Percentiles rank a stretch among this genome's conserved stretches.
Conservation (phyloP, 306 rosid species). For the Quercus gilva region DNA sequence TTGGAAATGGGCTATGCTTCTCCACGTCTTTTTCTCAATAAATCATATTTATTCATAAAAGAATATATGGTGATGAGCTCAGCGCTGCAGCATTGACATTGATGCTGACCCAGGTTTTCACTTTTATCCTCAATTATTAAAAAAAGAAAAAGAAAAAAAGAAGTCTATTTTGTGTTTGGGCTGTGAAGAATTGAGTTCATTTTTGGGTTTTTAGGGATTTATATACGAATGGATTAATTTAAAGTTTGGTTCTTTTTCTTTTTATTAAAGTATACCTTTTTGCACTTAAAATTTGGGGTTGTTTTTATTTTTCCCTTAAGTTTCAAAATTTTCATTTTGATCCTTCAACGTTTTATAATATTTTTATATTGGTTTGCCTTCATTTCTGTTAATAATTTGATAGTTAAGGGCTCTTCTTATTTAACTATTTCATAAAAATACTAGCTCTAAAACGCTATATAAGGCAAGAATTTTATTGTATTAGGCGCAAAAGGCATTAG, state of each 20-base stretch:
- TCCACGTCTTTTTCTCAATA: too few relatives aligned
- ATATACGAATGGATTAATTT: neutral
- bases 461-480: neutral
- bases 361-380: neutral
- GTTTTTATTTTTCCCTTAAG: neutral
- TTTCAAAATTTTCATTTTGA: neutral
- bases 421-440: neutral
- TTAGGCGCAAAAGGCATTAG: too few relatives aligned
- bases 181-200: neutral
- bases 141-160: too few relatives aligned
- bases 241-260: neutral
- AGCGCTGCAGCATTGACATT: conserved; percentile 33
- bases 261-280: too few relatives aligned
- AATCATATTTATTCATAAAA: too few relatives aligned
- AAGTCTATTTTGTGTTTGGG: too few relatives aligned
- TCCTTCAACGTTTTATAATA: neutral
- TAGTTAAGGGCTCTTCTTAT: neutral
- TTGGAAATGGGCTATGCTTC: too few relatives aligned
- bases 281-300: too few relatives aligned
- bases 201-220: neutral
- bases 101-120: conserved; percentile 70
- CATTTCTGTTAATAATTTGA: too few relatives aligned
- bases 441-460: too few relatives aligned
- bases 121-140: neutral
- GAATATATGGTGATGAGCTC: conserved; percentile 7